A percentile compares a stretch with the other conserved stretches of the same genome.
phyloP scores from a whole-genome alignment of 1,139 yeast genomes.

The Arxiozyma telluris region DNA sequence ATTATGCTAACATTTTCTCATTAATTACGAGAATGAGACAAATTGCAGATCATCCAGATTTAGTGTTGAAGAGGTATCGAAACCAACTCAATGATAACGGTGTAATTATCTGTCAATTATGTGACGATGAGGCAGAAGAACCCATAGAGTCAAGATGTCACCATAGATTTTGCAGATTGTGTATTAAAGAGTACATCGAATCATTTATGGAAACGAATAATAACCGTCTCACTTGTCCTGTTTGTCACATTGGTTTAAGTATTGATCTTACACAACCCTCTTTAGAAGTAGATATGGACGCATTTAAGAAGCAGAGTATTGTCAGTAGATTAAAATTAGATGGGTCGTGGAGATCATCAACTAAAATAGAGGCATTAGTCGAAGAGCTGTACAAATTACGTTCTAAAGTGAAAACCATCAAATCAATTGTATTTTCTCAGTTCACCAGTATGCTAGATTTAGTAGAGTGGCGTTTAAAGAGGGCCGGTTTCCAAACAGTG shows the following conservation, averaged over 20 bases:
- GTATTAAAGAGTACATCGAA: constrained; percentile 82
- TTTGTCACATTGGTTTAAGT: constrained; percentile 85
- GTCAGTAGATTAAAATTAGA: constrained; percentile 80
- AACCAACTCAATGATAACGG: constrained; percentile 38
- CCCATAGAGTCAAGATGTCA: constrained; percentile 92
- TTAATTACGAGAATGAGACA: constrained; percentile 95
- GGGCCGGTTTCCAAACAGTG: constrained; percentile 92
- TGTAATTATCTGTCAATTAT: constrained; percentile 76
- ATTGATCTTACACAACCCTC: constrained; percentile 88
- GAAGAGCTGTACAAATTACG: constrained; percentile 84
- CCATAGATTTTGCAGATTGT: constrained; percentile 85
- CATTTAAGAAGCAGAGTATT: constrained; percentile 70
- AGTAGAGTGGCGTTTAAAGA: constrained; percentile 86
- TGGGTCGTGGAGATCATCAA: constrained; percentile 86
- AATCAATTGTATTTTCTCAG: constrained; percentile 93
- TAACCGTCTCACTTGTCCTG: constrained; percentile 74
- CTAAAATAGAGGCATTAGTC: constrained; percentile 91
- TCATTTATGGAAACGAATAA: constrained; percentile 58
- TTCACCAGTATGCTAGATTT: constrained; percentile 93
- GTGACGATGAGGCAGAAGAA: constrained; percentile 97
- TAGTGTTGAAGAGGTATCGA: constrained; percentile 66
- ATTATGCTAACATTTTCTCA: constrained; percentile 93
- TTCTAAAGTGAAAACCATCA: constrained; percentile 80
- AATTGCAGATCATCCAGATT: constrained; percentile 94
- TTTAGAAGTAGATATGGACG: constrained; percentile 54